Conservation (phyloP, 2,329 filamentous ascomycete species). For the Colletotrichum ledebouriae region DNA sequence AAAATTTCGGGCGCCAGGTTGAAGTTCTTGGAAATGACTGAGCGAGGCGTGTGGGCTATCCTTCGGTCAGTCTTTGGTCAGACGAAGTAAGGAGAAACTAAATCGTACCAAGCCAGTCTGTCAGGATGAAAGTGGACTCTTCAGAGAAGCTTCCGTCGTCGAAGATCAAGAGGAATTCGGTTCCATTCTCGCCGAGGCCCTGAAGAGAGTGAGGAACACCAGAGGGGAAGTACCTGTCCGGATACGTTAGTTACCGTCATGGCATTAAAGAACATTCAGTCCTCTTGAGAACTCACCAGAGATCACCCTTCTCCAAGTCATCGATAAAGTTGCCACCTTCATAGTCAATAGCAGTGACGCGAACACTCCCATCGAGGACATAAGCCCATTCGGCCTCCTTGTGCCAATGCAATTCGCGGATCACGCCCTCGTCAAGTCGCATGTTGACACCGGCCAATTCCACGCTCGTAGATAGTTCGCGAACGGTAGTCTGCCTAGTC, state of each 20-base stretch:
- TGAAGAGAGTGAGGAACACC: constrained; percentile 82
- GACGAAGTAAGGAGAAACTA: no score
- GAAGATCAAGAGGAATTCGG: constrained; percentile 59
- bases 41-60: constrained; percentile 76
- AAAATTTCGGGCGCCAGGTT: constrained; percentile 79
- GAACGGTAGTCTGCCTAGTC: constrained; percentile 79
- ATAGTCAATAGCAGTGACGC: constrained; percentile 80
- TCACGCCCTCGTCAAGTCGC: constrained; percentile 80
- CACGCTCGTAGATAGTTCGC: constrained; percentile 74
- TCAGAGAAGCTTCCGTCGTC: constrained; percentile 66
- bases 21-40: constrained; percentile 82
- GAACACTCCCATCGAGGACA: constrained; percentile 77
- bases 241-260: no score
- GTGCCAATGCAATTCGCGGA: constrained; percentile 85
- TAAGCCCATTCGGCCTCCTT: constrained; percentile 85
- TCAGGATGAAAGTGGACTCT: constrained; percentile 78
- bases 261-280: no score
- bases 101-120: constrained; percentile 75
- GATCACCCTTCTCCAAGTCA: constrained; percentile 78
- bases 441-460: constrained; percentile 84
- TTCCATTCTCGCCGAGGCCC: constrained; percentile 46
- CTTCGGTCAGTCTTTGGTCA: constrained; percentile 33
- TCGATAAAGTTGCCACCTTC: constrained; percentile 84
- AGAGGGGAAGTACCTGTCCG: constrained; percentile 74
- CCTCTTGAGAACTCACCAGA: constrained; percentile 63